These are phyloP conservation scores for Paramecium primaurelia DNA, from an alignment of 73 alveolate genomes.

Conservation along the genomic window DNA sequence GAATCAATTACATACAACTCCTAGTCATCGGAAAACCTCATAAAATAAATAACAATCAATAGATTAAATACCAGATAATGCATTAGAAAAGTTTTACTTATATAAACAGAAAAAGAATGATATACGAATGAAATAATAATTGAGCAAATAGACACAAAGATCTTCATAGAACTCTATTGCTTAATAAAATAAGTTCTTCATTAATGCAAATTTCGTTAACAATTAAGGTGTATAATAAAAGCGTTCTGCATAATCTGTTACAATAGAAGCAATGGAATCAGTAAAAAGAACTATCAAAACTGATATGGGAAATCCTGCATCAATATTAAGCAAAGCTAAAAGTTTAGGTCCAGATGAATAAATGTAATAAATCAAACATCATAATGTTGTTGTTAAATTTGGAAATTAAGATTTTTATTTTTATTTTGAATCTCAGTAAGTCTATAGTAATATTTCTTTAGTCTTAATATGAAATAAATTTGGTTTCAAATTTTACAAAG, in stretches of 20 bases:
- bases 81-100: slow-evolving; percentile 27
- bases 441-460: neutral
- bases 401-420: slow-evolving; percentile 30
- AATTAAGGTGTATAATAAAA: neutral
- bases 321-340: slow-evolving; percentile 8
- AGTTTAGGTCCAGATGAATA: slow-evolving; percentile 41
- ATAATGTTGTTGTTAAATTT: neutral
- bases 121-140: neutral
- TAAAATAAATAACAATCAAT: neutral
- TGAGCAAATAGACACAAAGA: neutral
- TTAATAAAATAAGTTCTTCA: slow-evolving; percentile 30
- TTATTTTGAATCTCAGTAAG: slow-evolving; percentile 5
- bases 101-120: slow-evolving; percentile 30
- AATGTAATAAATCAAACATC: neutral
- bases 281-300: slow-evolving; percentile 28
- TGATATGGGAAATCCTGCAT: slow-evolving; percentile 22
- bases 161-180: neutral
- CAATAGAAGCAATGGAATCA: slow-evolving; percentile 8
- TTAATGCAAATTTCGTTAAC: slow-evolving; percentile 41
- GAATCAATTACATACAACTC: neutral
- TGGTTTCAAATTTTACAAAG: slow-evolving; percentile 5
- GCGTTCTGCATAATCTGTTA: slow-evolving; percentile 7
- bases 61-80: slow-evolving; percentile 34
- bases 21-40: slow-evolving; percentile 47
- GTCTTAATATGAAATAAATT: slow-evolving; percentile 16